Evolutionary conservation across 1,284 basidiomycete species (phyloP).

Genomic region (Porogramme epimiltina): DNA sequence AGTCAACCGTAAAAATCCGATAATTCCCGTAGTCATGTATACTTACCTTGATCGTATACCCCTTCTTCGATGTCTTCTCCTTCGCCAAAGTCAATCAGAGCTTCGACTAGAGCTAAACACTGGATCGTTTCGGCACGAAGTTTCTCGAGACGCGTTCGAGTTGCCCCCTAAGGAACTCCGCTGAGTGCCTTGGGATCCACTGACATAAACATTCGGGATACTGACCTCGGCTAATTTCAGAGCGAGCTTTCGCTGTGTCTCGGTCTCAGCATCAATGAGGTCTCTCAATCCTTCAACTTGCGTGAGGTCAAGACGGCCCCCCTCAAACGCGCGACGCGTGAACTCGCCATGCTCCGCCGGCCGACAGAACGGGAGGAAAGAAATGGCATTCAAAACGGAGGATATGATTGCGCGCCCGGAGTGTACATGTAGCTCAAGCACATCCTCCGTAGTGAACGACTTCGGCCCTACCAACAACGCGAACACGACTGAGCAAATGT

Average conservation of each 20-base stretch:
- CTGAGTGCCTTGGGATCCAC: background rate
- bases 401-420: constrained; percentile 82
- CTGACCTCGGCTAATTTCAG: constrained; percentile 63
- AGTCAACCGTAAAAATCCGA: background rate
- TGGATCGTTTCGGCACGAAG: constrained; percentile 68
- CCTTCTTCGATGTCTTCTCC: constrained; percentile 85
- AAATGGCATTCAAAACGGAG: constrained; percentile 66
- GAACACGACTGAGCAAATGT: background rate
- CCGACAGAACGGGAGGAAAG: constrained; percentile 59
- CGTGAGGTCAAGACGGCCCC: constrained; percentile 80
- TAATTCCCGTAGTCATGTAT: background rate
- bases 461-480: constrained; percentile 48
- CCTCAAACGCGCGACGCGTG: constrained; percentile 78
- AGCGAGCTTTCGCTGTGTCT: constrained; percentile 76
- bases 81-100: constrained; percentile 90
- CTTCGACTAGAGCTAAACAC: constrained; percentile 79
- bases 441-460: constrained; percentile 83
- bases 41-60: constrained; percentile 62
- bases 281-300: constrained; percentile 86
- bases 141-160: constrained; percentile 58
- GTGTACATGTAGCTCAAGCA: constrained; percentile 86
- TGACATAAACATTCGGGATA: background rate
- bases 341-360: constrained; percentile 88
- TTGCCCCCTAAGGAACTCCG: constrained; percentile 62
- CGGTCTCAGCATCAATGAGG: constrained; percentile 85